Evolutionary conservation across 176 grass and related monocot species (phyloP).

Genomic region (Miscanthus lutarioriparius): DNA sequence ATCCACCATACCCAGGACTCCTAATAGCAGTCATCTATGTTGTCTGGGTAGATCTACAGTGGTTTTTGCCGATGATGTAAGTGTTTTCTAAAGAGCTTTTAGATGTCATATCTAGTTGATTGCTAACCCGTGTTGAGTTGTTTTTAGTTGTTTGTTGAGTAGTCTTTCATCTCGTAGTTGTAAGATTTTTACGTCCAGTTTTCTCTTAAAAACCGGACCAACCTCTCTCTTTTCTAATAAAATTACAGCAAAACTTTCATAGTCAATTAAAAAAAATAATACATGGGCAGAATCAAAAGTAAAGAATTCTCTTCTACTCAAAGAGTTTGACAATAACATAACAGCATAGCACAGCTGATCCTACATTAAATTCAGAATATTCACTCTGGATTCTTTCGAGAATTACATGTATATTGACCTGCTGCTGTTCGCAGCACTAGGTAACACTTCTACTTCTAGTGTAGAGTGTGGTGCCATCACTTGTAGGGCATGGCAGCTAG

Average conservation of each 20-base stretch:
- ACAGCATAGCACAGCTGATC: background rate
- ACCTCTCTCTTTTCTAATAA: background rate
- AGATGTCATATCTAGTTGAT: background rate
- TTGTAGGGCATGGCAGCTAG: background rate
- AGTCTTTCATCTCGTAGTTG: background rate
- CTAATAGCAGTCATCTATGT: too few relatives aligned
- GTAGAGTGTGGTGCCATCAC: background rate
- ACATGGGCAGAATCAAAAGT: background rate
- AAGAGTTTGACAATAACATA: background rate
- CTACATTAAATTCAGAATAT: background rate
- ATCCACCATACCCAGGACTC: too few relatives aligned
- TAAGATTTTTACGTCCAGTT: background rate
- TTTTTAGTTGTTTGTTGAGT: background rate
- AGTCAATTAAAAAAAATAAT: too few relatives aligned
- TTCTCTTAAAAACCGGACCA: background rate
- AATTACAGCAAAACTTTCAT: too few relatives aligned
- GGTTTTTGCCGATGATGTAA: background rate
- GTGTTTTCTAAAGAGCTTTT: background rate
- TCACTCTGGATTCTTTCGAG: background rate
- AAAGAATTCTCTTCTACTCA: background rate
- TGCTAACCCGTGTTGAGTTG: background rate
- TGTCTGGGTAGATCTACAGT: background rate
- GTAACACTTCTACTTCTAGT: background rate
- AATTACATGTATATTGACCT: background rate
- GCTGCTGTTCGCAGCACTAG: background rate